Evolutionary conservation across 257 asterid genomes (phyloP).

Genomic region (Nicotiana knightiana): DNA sequence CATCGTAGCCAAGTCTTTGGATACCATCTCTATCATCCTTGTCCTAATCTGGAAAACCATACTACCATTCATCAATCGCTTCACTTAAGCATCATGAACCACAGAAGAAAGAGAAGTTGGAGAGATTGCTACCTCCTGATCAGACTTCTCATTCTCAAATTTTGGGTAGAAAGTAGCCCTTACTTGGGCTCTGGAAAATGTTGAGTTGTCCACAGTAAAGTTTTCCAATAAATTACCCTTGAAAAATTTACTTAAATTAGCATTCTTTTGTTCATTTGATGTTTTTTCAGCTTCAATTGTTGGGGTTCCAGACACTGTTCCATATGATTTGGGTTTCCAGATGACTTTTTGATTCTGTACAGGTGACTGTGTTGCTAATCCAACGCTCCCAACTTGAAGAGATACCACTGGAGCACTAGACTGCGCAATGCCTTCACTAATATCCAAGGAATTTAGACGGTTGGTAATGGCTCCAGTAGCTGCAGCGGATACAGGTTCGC

Average conservation of each 20-base stretch:
- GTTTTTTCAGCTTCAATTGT: constrained; percentile 25
- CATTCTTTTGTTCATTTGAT: constrained; percentile 33
- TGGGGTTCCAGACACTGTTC: constrained; percentile 44
- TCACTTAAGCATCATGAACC: neutral
- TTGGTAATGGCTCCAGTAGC: constrained; percentile 36
- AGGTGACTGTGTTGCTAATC: constrained; percentile 27
- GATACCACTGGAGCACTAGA: constrained; percentile 28
- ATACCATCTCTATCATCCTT: constrained; percentile 88
- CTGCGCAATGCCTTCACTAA: constrained; percentile 43
- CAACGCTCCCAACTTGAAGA: constrained; percentile 40
- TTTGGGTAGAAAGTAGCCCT: constrained; percentile 97
- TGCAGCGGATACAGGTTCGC: constrained; percentile 31
- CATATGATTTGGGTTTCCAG: constrained; percentile 68
- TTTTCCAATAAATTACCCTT: constrained; percentile 52
- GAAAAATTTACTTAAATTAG: constrained; percentile 45
- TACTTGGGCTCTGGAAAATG: constrained; percentile 66
- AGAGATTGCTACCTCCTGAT: constrained; percentile 62
- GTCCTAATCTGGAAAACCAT: constrained; percentile 53
- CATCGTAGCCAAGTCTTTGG: constrained; percentile 80
- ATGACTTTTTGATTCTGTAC: constrained; percentile 35
- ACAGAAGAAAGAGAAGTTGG: neutral
- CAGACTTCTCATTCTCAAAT: constrained; percentile 97
- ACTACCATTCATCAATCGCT: constrained; percentile 12
- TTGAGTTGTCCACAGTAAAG: constrained; percentile 65
- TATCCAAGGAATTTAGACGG: constrained; percentile 32